A percentile compares a stretch with the other conserved stretches of the same genome.
Conservation (phyloP, 495 filamentous ascomycete species). For the Penicillium chermesinum region DNA sequence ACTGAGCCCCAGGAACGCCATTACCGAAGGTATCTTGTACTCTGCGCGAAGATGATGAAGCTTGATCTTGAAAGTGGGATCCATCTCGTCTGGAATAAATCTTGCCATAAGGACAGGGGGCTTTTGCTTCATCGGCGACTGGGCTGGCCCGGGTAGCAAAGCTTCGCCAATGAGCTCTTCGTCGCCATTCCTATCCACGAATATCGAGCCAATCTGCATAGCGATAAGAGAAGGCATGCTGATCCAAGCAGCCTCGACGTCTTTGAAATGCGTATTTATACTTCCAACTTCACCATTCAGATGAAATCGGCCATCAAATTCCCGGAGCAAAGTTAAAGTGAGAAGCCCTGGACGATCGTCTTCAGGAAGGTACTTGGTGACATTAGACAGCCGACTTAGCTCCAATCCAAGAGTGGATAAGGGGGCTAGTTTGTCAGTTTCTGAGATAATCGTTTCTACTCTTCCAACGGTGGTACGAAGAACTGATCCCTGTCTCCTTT, state of each 20-base stretch:
- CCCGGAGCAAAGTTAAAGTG: slow-evolving; percentile 61
- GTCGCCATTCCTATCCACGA: slow-evolving; percentile 54
- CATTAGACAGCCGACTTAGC: slow-evolving; percentile 71
- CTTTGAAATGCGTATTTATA: slow-evolving; percentile 49
- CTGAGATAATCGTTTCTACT: slow-evolving; percentile 52
- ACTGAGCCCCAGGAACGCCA: slow-evolving; percentile 66
- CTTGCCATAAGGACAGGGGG: slow-evolving; percentile 69
- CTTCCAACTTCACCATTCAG: slow-evolving; percentile 61
- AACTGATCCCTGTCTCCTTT: slow-evolving; percentile 84
- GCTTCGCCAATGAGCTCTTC: slow-evolving; percentile 66
- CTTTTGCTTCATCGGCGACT: slow-evolving; percentile 18
- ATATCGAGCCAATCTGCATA: slow-evolving; percentile 57
- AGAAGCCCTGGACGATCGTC: slow-evolving; percentile 91
- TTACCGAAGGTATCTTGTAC: slow-evolving; percentile 75
- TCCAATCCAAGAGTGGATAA: slow-evolving; percentile 72
- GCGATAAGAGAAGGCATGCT: slow-evolving; percentile 77
- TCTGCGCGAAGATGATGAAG: slow-evolving; percentile 75
- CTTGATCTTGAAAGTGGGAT: slow-evolving; percentile 83
- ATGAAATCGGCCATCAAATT: slow-evolving; percentile 53
- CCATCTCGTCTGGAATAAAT: slow-evolving; percentile 89
- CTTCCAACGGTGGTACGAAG: slow-evolving; percentile 63
- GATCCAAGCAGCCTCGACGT: slow-evolving; percentile 76
- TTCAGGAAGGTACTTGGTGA: slow-evolving; percentile 91
- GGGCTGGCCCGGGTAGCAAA: slow-evolving; percentile 20
- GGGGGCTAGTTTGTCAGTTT: slow-evolving; percentile 54